Percentiles rank a stretch among this genome's conserved stretches.
These are phyloP conservation scores for Herpetospermum pedunculosum DNA, from an alignment of 306 rosid genomes.

Conservation along the genomic window DNA sequence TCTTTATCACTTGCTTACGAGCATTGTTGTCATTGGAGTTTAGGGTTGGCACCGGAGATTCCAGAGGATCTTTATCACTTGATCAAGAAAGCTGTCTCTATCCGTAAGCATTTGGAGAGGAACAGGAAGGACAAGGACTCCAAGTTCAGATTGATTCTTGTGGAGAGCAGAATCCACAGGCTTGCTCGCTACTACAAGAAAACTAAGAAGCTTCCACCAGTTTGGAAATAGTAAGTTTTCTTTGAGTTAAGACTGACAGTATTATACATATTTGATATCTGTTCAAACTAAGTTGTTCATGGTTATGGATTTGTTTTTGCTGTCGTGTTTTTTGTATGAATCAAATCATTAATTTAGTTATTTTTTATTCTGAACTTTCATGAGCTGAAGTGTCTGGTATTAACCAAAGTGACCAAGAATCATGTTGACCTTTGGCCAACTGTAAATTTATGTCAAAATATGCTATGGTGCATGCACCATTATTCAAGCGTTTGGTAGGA, in stretches of 20 bases:
- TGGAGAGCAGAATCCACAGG: constrained; percentile 16
- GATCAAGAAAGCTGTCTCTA: constrained; percentile 18
- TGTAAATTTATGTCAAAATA: background rate
- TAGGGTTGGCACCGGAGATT: constrained; percentile 18
- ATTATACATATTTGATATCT: constrained; percentile 13
- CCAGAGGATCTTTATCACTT: constrained; percentile 19
- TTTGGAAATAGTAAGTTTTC: constrained; percentile 18
- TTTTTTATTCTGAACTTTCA: too few species aligned
- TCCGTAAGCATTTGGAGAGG: constrained; percentile 19
- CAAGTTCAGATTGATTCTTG: constrained; percentile 16
- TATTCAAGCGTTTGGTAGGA: too few species aligned
- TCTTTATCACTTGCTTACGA: too few species aligned
- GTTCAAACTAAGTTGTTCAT: background rate
- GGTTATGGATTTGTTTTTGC: too few species aligned
- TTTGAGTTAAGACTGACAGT: background rate
- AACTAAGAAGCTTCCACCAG: constrained; percentile 19
- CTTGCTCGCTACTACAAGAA: constrained; percentile 21
- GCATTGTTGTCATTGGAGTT: too few species aligned
- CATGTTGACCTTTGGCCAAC: background rate
- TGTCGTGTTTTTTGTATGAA: too few species aligned
- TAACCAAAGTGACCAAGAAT: too few species aligned
- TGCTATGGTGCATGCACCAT: background rate
- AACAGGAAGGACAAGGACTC: constrained; percentile 22
- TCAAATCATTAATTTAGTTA: background rate
- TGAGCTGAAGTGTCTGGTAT: too few species aligned